Percentiles rank a stretch among this genome's conserved stretches.
Conservation (phyloP, 345 rosid species). For the Euphorbia tirucalli region DNA sequence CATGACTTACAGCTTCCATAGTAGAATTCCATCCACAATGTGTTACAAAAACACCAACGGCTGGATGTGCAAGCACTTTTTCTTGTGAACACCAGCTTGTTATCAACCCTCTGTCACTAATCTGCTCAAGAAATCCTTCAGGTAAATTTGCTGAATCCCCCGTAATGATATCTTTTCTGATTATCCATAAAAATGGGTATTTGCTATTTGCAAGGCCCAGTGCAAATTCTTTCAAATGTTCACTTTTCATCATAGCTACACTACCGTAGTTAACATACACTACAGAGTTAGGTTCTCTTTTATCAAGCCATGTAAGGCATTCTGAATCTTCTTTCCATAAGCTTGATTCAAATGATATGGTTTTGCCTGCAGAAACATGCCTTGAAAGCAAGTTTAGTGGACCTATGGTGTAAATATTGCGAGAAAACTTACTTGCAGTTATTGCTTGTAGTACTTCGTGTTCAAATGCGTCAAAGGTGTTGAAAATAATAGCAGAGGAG, state of each 20-base stretch:
- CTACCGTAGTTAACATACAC: constrained; percentile 36
- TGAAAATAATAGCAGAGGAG: constrained; percentile 34
- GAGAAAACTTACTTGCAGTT: constrained; percentile 16
- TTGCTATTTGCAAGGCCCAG: constrained; percentile 40
- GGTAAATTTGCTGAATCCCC: constrained; percentile 28
- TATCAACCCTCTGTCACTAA: constrained; percentile 28
- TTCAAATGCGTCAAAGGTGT: constrained; percentile 46
- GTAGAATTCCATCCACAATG: constrained; percentile 45
- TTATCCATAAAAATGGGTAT: constrained; percentile 36
- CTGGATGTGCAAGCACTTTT: constrained; percentile 26
- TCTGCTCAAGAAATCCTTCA: constrained; percentile 22
- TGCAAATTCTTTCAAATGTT: constrained; percentile 35
- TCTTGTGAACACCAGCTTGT: constrained; percentile 35
- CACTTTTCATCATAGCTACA: constrained; percentile 22
- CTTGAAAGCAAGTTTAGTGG: constrained; percentile 36
- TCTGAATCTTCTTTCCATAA: constrained; percentile 34
- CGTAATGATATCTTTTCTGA: constrained; percentile 28
- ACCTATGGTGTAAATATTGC: constrained; percentile 25
- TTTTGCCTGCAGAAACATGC: constrained; percentile 14
- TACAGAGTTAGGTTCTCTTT: constrained; percentile 21
- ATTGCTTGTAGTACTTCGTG: constrained; percentile 28
- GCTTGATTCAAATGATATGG: constrained; percentile 21
- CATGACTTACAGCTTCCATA: constrained; percentile 22
- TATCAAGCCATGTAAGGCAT: constrained; percentile 31
- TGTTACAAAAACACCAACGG: constrained; percentile 33